A percentile compares a stretch with the other conserved stretches of the same genome.
These are phyloP conservation scores for Annona cherimola DNA, from an alignment of 164 flowering plant species.

Conservation along the genomic window DNA sequence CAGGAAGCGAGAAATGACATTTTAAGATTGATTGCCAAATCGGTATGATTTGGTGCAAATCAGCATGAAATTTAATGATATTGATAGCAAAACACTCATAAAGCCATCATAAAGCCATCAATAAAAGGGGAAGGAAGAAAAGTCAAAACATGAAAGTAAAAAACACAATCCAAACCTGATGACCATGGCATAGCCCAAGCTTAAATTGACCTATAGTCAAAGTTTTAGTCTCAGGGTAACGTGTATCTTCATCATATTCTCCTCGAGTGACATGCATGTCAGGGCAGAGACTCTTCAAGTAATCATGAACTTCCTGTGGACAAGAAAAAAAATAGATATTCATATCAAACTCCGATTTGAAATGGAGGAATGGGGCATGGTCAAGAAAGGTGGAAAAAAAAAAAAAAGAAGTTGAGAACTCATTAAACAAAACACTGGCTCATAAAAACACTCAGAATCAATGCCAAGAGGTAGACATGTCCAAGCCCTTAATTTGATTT, in stretches of 20 bases:
- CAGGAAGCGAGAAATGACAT: too few species aligned
- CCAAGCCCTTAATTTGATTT: not conserved
- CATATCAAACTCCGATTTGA: too few species aligned
- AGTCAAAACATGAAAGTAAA: not conserved
- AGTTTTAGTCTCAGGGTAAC: conserved; percentile 85
- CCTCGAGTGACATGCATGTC: conserved; percentile 83
- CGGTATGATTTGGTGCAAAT: not conserved
- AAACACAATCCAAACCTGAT: conserved; percentile 55
- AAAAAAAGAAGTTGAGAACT: not conserved
- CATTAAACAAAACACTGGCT: not conserved
- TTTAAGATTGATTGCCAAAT: not conserved
- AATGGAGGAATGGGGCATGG: too few species aligned
- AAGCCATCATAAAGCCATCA: not conserved
- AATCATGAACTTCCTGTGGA: conserved; percentile 79
- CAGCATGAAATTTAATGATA: not conserved
- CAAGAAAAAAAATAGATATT: not conserved
- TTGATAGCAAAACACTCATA: not conserved
- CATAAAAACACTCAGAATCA: not conserved
- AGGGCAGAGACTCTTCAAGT: conserved; percentile 83
- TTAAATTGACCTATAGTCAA: conserved; percentile 91
- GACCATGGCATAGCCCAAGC: conserved; percentile 94
- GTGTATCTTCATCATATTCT: conserved; percentile 84
- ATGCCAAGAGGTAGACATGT: not conserved
- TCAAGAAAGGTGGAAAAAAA: too few species aligned
- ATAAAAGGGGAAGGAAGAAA: too few species aligned